phyloP scores from a whole-genome alignment of 345 rosid genomes.

The Mercurialis annua region DNA sequence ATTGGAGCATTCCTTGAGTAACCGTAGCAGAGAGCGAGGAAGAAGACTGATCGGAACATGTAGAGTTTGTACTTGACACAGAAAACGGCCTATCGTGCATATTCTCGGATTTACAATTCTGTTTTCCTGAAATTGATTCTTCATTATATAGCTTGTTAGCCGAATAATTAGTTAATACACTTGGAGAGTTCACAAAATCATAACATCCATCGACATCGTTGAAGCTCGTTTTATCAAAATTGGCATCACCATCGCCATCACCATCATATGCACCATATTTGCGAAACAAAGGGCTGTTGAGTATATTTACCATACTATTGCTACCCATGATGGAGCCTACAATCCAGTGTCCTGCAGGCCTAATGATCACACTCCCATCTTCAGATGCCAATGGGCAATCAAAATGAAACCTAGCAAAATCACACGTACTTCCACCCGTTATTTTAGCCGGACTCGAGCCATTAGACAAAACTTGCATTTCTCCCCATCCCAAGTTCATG shows the following conservation, averaged over 20 bases:
- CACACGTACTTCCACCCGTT: slow-evolving; percentile 29
- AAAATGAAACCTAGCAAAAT: slow-evolving; percentile 43
- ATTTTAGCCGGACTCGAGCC: slow-evolving; percentile 27
- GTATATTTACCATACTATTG: slow-evolving; percentile 60
- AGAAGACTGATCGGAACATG: slow-evolving; percentile 49
- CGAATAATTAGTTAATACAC: slow-evolving; percentile 33
- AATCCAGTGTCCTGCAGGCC: slow-evolving; percentile 47
- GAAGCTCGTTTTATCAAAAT: slow-evolving; percentile 23
- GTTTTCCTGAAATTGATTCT: slow-evolving; percentile 13
- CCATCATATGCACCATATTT: slow-evolving; percentile 38
- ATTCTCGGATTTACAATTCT: slow-evolving; percentile 26
- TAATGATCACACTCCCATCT: slow-evolving; percentile 43
- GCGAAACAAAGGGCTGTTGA: slow-evolving; percentile 56
- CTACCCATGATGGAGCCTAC: slow-evolving; percentile 67
- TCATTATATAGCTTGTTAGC: slow-evolving; percentile 28
- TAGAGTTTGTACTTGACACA: slow-evolving; percentile 48
- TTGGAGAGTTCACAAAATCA: slow-evolving; percentile 38
- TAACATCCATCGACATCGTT: slow-evolving; percentile 37
- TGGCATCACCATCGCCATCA: slow-evolving; percentile 33
- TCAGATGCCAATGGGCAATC: slow-evolving; percentile 49
- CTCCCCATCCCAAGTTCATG: slow-evolving; percentile 34
- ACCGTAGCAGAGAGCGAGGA: slow-evolving; percentile 38
- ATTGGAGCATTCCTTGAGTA: slow-evolving; percentile 75
- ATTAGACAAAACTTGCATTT: slow-evolving; percentile 34
- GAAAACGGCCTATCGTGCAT: slow-evolving; percentile 36